Evolutionary conservation across 2,329 filamentous ascomycete species (phyloP), one percentile per base, ranked within the genome.

Genomic region (Dothistroma pini): DNA sequence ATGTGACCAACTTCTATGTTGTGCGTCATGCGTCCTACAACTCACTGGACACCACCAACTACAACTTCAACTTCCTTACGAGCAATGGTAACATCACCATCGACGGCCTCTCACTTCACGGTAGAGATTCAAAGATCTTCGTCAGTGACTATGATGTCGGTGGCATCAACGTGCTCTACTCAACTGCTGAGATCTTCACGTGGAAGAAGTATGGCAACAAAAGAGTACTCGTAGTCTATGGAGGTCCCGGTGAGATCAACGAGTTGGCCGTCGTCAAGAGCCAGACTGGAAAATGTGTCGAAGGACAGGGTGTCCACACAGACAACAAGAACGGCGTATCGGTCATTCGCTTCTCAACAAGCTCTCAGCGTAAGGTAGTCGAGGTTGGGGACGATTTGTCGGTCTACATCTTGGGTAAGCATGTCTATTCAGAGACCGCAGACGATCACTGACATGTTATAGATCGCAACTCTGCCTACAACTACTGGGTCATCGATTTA

Each of bases 161-260:
- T 0, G 80, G 81, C n/a, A 74, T 78, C 5, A 83, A 78, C 0
- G 69, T 91, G 16, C 71, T 89, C 0, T 91, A 90, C 73, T 89
- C 85, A 0, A 87, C 88, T 1, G 86, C 86, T 0, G 88, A 91
- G 68, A 83, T 90, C 25, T 85, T 87, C 63, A 89, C 86, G 0
- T 89, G 86, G 68, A 87, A 90, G 72, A 80, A 83, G 56, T 86
- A 87, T 61, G 79, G 78, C 0, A 76, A 81, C 44, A 83, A 81
- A 71, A 86, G 84, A 14, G 81, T 86, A 0, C 73, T 89, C 1
- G 74, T 90, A 1, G 74, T 90, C 2, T 90, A 90, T 64, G 85
- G 85, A 2, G 86, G 84, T 0, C 77, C 81, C 0, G 79, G 79
- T 14, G 88, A 90, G 67, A 76, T 77, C 1, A 86, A 90, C 63